Conservation (phyloP, 1,139 yeast species). For the Saccharomyces hybrid region DNA sequence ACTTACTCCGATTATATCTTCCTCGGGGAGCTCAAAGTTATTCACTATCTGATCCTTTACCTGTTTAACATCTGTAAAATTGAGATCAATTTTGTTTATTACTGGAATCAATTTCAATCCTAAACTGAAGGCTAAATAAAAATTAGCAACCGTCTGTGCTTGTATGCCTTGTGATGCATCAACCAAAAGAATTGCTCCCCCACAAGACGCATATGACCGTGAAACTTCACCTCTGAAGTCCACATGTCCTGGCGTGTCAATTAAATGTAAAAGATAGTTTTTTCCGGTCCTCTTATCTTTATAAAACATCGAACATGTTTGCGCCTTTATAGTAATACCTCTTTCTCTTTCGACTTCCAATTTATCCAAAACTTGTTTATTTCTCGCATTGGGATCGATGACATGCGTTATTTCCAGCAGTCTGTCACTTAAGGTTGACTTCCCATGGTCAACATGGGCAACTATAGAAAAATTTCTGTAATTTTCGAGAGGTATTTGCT, state of each 20-base stretch:
- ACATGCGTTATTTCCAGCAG: constrained; percentile 84
- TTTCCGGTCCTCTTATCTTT: constrained; percentile 45
- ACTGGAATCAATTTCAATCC: constrained; percentile 79
- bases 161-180: constrained; percentile 97
- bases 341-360: constrained; percentile 91
- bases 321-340: constrained; percentile 95
- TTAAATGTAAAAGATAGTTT: constrained; percentile 79
- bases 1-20: constrained; percentile 77
- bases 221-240: constrained; percentile 93
- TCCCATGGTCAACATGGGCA: constrained; percentile 97
- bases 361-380: constrained; percentile 83
- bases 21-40: constrained; percentile 70
- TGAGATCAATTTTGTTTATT: constrained; percentile 85
- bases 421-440: constrained; percentile 84
- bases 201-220: constrained; percentile 90
- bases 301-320: constrained; percentile 90
- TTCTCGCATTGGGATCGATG: constrained; percentile 57
- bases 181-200: constrained; percentile 82
- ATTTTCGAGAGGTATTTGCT: constrained; percentile 68
- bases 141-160: constrained; percentile 96
- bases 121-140: constrained; percentile 80
- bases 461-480: constrained; percentile 89
- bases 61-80: constrained; percentile 66
- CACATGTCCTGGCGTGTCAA: constrained; percentile 97
- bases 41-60: constrained; percentile 78